Evolutionary conservation across 176 grass and related monocot genomes (phyloP).

Genomic region (Aegilops bicornis): DNA sequence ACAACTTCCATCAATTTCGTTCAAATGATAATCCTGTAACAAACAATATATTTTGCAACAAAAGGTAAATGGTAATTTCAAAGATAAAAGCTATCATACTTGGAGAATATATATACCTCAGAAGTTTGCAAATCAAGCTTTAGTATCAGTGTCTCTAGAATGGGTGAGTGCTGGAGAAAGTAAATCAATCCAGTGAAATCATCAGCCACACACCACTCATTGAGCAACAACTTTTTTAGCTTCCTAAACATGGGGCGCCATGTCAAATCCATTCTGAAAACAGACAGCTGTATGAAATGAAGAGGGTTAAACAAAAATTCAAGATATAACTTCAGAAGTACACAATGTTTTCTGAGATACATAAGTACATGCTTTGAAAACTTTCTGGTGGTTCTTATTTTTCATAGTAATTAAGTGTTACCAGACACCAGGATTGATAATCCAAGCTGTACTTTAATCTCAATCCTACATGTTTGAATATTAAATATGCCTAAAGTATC

Average conservation of each 20-base stretch:
- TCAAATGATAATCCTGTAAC: neutral
- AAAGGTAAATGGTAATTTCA: neutral
- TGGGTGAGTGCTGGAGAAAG: constrained; percentile 1
- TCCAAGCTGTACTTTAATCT: neutral
- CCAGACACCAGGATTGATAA: neutral
- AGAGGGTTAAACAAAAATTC: neutral
- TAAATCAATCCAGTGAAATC: neutral
- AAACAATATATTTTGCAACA: neutral
- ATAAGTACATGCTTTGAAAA: neutral
- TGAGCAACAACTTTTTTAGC: neutral
- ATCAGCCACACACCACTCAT: neutral
- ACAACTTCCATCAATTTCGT: neutral
- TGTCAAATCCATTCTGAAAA: neutral
- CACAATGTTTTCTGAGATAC: neutral
- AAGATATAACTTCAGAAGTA: neutral
- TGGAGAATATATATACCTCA: neutral
- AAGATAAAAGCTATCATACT: neutral
- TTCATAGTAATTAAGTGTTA: neutral
- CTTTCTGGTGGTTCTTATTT: neutral
- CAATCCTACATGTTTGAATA: neutral
- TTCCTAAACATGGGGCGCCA: neutral
- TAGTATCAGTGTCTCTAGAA: neutral
- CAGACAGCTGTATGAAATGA: neutral
- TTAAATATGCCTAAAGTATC: neutral
- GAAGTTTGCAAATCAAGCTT: neutral